Base-by-base conservation (phyloP, 2,329 filamentous ascomycete genomes). In the Fusarium sp. region DNA sequence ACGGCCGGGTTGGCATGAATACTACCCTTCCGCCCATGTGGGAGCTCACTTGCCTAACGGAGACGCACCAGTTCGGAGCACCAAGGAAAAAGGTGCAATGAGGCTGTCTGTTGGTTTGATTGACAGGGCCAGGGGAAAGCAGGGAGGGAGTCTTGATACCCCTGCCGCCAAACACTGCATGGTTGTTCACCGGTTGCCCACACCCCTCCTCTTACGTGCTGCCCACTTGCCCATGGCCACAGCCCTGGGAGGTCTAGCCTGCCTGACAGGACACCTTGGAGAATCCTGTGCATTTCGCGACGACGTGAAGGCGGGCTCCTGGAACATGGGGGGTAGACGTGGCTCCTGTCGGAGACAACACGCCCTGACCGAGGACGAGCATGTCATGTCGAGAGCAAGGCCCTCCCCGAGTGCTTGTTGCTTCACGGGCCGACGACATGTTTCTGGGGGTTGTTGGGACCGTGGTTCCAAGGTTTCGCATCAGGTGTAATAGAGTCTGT, bases 161-260 rank as follows among this genome's bases (percentile, higher is more conserved):
- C 76, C 72, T 77, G 72, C 71, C 66, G 68, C 70, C 60, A 52
- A 69, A 65, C 38, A 40, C 68, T 76, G 76, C 72, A 77, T 73
- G 59, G 66, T 69, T 65, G 70, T 74, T 78, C 76, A 78, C 76
- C 74, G 76, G 76, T 73, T 71, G 66, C 66, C 70, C 52, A 67
- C 71, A 65, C 62, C 66, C 71, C 57, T 70, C 56, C 62, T 56
- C 58, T 68, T 67, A 45, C 30, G 63, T 59, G 67, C 63, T 65
- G 63, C 38, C 66, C 63, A 66, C 32, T 52, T 58, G 66, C 61
- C 74, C 73, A 61, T 47, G 71, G 71, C 71, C 71, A 72, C 72
- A 74, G 71, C 58, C 65, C 71, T 38, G 71, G 71, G 65, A 63
- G 68, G 71, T 58, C 56, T 61, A 63, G 52, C 57, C 68, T 72